Evolutionary conservation across 768 basidiomycete genomes (phyloP).

Genomic region (Podaxis sp.): DNA sequence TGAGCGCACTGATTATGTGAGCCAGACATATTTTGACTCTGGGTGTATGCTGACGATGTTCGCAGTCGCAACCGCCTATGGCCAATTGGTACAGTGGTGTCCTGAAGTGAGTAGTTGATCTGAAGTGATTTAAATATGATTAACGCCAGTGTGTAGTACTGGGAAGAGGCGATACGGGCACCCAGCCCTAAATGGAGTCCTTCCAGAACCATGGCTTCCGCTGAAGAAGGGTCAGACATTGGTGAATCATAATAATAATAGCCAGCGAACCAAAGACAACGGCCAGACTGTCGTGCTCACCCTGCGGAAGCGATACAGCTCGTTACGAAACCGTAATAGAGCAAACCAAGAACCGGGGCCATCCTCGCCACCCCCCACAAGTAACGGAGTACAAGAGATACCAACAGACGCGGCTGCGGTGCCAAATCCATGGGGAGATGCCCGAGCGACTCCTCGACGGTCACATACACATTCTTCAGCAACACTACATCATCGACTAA

Average conservation of each 20-base stretch:
- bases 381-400: not conserved
- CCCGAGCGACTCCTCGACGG: slow-evolving; percentile 17
- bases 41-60: slow-evolving; percentile 7
- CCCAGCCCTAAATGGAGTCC: slow-evolving; percentile 89
- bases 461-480: slow-evolving; percentile 17
- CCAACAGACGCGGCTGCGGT: slow-evolving; percentile 23
- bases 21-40: slow-evolving; percentile 18
- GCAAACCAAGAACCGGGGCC: slow-evolving; percentile 7
- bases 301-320: slow-evolving; percentile 68
- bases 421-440: slow-evolving; percentile 67
- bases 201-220: slow-evolving; percentile 94
- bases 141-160: slow-evolving; percentile 52
- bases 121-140: not conserved
- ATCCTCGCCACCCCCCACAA: not conserved
- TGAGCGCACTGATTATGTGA: slow-evolving; percentile 84
- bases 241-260: slow-evolving; percentile 52
- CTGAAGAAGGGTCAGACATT: slow-evolving; percentile 79
- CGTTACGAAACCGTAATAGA: slow-evolving; percentile 20
- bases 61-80: slow-evolving; percentile 93
- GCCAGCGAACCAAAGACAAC: slow-evolving; percentile 38
- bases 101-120: slow-evolving; percentile 59
- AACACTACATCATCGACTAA: slow-evolving; percentile 58
- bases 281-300: slow-evolving; percentile 77
- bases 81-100: slow-evolving; percentile 93
- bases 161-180: slow-evolving; percentile 94